phyloP scores from a whole-genome alignment of 768 basidiomycete genomes.

The Boletus reticuloceps region DNA sequence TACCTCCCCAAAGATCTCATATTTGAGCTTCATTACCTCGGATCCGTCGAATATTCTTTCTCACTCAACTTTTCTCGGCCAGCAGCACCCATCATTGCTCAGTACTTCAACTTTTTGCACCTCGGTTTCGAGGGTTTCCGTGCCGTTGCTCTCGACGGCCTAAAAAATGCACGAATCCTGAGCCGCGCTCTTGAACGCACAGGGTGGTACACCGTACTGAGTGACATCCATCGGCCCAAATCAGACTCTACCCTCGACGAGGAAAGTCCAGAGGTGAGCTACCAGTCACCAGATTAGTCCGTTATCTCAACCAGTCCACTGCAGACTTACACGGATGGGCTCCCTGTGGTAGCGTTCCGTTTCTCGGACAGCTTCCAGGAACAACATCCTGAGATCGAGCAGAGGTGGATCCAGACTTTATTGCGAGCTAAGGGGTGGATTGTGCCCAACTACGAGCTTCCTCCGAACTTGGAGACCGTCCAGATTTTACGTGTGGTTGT shows the following conservation, averaged over 20 bases:
- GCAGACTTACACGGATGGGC: conserved; percentile 46
- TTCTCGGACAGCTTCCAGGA: conserved; percentile 53
- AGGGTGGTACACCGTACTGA: conserved; percentile 50
- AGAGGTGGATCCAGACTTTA: conserved; percentile 54
- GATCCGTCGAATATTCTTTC: conserved; percentile 71
- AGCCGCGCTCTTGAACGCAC: conserved; percentile 60
- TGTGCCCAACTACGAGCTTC: conserved; percentile 59
- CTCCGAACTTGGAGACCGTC: conserved; percentile 47
- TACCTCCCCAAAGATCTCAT: conserved; percentile 68
- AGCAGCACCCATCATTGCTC: conserved; percentile 58
- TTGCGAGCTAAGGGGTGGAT: conserved; percentile 53
- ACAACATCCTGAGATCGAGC: conserved; percentile 55
- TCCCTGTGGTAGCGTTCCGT: conserved; percentile 53
- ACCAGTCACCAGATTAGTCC: conserved; percentile 1
- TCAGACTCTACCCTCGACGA: conserved; percentile 39
- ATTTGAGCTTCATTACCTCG: conserved; percentile 56
- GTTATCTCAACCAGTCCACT: not conserved
- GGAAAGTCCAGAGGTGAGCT: conserved; percentile 52
- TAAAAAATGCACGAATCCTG: conserved; percentile 64
- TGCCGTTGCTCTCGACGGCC: conserved; percentile 43
- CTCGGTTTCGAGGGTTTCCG: conserved; percentile 57
- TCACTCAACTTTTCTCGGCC: conserved; percentile 62
- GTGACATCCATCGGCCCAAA: conserved; percentile 51
- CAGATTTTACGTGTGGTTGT: conserved; percentile 66
- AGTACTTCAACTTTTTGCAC: conserved; percentile 64